These are phyloP conservation scores for Brettanomyces sp. DNA, from an alignment of 805 yeast genomes.

Conservation along the genomic window DNA sequence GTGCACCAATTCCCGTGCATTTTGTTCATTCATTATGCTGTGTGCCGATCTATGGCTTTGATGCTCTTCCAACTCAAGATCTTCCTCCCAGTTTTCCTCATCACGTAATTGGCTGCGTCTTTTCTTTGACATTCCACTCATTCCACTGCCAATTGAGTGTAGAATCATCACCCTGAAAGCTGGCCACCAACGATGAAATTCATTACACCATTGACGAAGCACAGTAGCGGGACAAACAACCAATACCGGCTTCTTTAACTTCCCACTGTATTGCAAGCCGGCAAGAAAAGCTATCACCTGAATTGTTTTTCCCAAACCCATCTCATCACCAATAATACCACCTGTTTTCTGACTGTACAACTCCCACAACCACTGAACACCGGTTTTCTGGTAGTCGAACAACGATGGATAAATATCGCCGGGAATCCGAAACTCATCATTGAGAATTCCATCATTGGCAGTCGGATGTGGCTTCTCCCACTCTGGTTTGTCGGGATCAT, in stretches of 20 bases:
- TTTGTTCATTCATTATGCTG: conserved; percentile 21
- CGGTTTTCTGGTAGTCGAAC: conserved; percentile 90
- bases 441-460: conserved; percentile 63
- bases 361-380: conserved; percentile 98
- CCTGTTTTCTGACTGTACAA: conserved; percentile 83
- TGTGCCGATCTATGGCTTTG: conserved; percentile 17
- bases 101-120: conserved; percentile 22
- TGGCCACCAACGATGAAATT: conserved; percentile 98
- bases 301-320: conserved; percentile 96
- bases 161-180: conserved; percentile 76
- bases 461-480: conserved; percentile 74
- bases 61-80: conserved; percentile 36
- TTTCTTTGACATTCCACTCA: conserved; percentile 29
- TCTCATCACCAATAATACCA: conserved; percentile 95
- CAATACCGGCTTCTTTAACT: conserved; percentile 66
- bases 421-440: conserved; percentile 65
- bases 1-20: conserved; percentile 36
- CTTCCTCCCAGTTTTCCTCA: conserved; percentile 37
- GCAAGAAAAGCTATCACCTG: conserved; percentile 89
- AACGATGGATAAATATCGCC: conserved; percentile 84
- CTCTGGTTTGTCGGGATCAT: conserved; percentile 34
- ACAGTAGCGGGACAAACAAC: conserved; percentile 97
- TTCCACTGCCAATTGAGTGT: conserved; percentile 89
- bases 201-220: conserved; percentile 93
- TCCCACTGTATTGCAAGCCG: conserved; percentile 75